A percentile compares a stretch with the other conserved stretches of the same genome.
phyloP scores from a whole-genome alignment of 352 stramenopile species.

The Phytophthora sp. region DNA sequence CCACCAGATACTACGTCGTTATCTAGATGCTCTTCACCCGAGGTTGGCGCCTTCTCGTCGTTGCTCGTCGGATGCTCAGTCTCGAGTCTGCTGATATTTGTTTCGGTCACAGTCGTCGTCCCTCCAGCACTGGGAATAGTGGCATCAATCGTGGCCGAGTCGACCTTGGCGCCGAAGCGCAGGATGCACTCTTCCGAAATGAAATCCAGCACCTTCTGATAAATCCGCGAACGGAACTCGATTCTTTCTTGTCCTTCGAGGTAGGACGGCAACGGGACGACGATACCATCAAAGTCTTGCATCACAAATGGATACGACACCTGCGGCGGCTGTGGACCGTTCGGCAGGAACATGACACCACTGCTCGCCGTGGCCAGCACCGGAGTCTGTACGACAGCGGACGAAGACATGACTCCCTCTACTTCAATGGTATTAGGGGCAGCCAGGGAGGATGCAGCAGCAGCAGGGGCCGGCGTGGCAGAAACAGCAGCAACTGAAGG shows the following conservation, averaged over 20 bases:
- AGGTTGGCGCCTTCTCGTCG: not conserved
- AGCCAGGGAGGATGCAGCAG: not conserved
- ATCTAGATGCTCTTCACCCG: slow-evolving; percentile 5
- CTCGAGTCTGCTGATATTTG: slow-evolving; percentile 1
- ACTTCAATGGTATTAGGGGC: not conserved
- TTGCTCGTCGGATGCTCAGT: slow-evolving; percentile 11
- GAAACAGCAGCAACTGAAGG: not conserved
- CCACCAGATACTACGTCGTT: not conserved
- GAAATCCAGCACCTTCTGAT: slow-evolving; percentile 85
- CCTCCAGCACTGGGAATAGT: not conserved
- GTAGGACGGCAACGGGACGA: slow-evolving; percentile 80
- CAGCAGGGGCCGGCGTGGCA: not conserved
- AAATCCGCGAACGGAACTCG: slow-evolving; percentile 79
- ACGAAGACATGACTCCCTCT: slow-evolving; percentile 12
- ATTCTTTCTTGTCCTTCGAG: slow-evolving; percentile 72
- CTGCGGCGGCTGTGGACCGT: slow-evolving; percentile 60
- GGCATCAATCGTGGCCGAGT: not conserved
- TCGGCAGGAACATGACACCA: slow-evolving; percentile 51
- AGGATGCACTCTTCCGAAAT: slow-evolving; percentile 84
- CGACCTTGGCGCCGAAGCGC: slow-evolving; percentile 44
- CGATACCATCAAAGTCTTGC: slow-evolving; percentile 83
- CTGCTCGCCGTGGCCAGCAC: slow-evolving; percentile 17
- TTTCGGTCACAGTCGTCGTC: not conserved
- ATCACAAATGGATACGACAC: slow-evolving; percentile 57
- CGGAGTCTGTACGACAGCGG: not conserved